A percentile compares a stretch with the other conserved stretches of the same genome.
phyloP scores from a whole-genome alignment of 495 filamentous ascomycete genomes.

The Barbatosphaeria neglecta region DNA sequence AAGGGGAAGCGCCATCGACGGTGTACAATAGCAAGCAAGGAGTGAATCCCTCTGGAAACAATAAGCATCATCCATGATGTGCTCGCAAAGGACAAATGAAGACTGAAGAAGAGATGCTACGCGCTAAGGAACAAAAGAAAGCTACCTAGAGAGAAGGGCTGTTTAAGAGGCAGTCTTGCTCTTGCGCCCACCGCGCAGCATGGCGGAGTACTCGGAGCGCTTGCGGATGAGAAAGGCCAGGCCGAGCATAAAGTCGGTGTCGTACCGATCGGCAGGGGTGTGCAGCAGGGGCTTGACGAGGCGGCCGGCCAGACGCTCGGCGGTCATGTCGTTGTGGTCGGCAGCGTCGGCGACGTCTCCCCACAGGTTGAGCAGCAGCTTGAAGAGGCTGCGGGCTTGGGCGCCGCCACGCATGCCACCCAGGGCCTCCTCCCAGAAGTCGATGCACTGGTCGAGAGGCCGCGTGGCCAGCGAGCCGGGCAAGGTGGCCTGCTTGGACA shows the following conservation, averaged over 20 bases:
- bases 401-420: slow-evolving; percentile 20
- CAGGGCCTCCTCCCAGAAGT: slow-evolving; percentile 38
- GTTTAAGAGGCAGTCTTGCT: slow-evolving; percentile 22
- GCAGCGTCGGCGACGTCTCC: slow-evolving; percentile 23
- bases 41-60: too few species aligned
- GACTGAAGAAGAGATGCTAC: too few species aligned
- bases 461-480: slow-evolving; percentile 17
- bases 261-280: slow-evolving; percentile 13
- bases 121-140: too few species aligned
- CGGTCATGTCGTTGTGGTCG: slow-evolving; percentile 31
- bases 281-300: slow-evolving; percentile 31
- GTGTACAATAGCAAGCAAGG: too few species aligned
- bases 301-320: slow-evolving; percentile 27
- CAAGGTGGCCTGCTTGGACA: slow-evolving; percentile 25
- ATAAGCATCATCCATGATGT: too few species aligned
- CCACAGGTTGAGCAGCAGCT: slow-evolving; percentile 32
- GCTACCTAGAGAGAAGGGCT: neutral
- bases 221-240: slow-evolving; percentile 35
- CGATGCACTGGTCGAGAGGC: slow-evolving; percentile 26
- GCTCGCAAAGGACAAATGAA: too few species aligned
- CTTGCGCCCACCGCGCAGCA: slow-evolving; percentile 17
- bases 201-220: slow-evolving; percentile 24
- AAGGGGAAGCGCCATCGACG: too few species aligned
- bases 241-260: slow-evolving; percentile 28
- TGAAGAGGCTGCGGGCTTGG: slow-evolving; percentile 24